Evolutionary conservation across 345 rosid species (phyloP).

Genomic region (Brassica rapa): DNA sequence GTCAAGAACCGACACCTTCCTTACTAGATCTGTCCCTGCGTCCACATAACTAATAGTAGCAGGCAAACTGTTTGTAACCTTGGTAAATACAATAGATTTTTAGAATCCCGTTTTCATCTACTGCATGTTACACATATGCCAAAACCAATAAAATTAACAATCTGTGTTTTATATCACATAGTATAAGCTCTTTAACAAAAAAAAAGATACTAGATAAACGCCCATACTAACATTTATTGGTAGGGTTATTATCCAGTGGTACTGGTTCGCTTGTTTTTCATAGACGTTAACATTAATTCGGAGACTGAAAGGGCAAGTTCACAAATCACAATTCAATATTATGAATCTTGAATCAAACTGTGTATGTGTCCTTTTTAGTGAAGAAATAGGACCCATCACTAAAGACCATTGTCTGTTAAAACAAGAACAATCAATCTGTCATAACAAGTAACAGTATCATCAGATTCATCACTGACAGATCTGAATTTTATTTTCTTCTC

Average conservation of each 20-base stretch:
- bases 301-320: neutral
- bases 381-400: conserved; percentile 33
- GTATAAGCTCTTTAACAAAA: neutral
- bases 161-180: too few relatives aligned
- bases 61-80: neutral
- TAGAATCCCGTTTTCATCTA: neutral
- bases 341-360: neutral
- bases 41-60: neutral
- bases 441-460: conserved; percentile 21
- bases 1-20: neutral
- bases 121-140: neutral
- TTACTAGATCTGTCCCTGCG: neutral
- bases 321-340: neutral
- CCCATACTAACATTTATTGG: neutral
- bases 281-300: neutral
- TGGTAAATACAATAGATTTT: neutral
- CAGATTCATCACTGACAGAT: conserved; percentile 19
- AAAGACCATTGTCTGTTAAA: conserved; percentile 19
- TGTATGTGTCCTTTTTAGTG: neutral
- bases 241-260: neutral
- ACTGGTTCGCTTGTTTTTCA: neutral
- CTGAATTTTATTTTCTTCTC: neutral
- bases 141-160: neutral
- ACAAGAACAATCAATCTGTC: conserved; percentile 18
- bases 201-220: neutral